Percentiles rank a stretch among this genome's conserved stretches.
Evolutionary conservation across 2,329 filamentous ascomycete species (phyloP).

Genomic region (Colletotrichum melonis): DNA sequence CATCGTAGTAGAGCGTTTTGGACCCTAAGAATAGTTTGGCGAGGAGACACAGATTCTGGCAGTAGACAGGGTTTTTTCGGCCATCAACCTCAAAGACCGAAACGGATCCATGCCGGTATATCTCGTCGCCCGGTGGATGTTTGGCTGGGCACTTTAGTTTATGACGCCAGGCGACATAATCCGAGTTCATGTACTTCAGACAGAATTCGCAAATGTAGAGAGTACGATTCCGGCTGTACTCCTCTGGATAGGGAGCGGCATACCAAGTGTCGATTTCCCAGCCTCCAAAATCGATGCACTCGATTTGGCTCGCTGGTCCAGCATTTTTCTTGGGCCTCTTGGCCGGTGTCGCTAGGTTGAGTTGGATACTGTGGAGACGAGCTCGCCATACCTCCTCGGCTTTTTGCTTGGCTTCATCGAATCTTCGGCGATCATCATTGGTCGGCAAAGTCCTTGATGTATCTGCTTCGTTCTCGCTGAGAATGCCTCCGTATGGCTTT

Average conservation of each 20-base stretch:
- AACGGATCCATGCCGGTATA: constrained; percentile 90
- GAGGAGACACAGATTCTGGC: constrained; percentile 94
- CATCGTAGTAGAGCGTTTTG: constrained; percentile 98
- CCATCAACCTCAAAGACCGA: constrained; percentile 99
- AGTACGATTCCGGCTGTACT: constrained; percentile 95
- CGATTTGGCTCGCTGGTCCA: constrained; percentile 95
- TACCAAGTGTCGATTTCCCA: constrained; percentile 99
- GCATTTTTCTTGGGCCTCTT: constrained; percentile 79
- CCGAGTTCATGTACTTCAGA: constrained; percentile 99
- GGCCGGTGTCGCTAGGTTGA: constrained; percentile 69
- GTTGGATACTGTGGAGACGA: constrained; percentile 69
- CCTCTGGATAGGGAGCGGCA: constrained; percentile 95
- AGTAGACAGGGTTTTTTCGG: constrained; percentile 97
- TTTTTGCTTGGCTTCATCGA: constrained; percentile 89
- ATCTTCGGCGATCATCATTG: constrained; percentile 83
- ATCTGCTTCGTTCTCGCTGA: constrained; percentile 89
- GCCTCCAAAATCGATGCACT: constrained; percentile 97
- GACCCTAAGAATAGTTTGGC: constrained; percentile 98
- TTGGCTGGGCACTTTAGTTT: constrained; percentile 97
- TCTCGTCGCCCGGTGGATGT: constrained; percentile 96
- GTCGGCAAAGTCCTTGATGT: constrained; percentile 89
- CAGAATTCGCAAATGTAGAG: constrained; percentile 99
- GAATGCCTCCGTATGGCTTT: constrained; percentile 94
- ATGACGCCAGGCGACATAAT: constrained; percentile 97
- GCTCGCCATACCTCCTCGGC: constrained; percentile 93